Evolutionary conservation across 129 eudicot species (phyloP), one percentile per base, ranked within the genome.

Genomic region (Saussurea involucrata): DNA sequence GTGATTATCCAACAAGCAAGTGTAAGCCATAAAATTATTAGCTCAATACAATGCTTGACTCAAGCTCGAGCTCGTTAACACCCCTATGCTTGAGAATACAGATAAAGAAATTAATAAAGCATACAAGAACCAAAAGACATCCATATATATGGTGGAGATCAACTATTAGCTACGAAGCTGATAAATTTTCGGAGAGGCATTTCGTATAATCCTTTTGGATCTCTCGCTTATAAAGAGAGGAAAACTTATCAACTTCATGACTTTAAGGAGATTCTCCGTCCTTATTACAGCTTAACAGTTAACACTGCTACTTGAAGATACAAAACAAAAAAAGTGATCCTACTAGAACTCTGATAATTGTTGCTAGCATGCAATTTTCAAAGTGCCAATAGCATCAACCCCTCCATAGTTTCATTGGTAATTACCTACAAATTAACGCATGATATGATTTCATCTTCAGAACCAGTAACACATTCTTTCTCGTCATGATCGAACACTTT

Each of bases 181-280:
- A 86, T 79, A 93, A 93, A 93, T 92, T 92, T 92, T 76, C 90
- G 71, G 80, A 80, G 69, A 81, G 80, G 71, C 70, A 67, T 70
- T 75, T 69, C 71, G 74, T 55, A 21, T 22, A 17, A 17, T 72
- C 40, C 21, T 61, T 34, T 70, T 60, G 20, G 61, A 53, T 53
- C 40, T 74, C 74, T 68, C 68, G 58, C 72, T 21, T 80, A 22
- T 53, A 40, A 57, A 22, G 71, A 57, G 85, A 85, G 85, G 90
- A 88, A 93, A 93, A 93, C 88, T 93, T 87, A 86, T 80, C 78
- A 70, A 88, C 98, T 93, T 93, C 98, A 90, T 22, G 80, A 68
- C 89, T 53, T 85, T 78, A 80, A 74, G 81, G 31, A 33, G 72
- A 73, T 37, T 68, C 69, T 61, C 75, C 75, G 73, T 72, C 80